These are phyloP conservation scores for Flaveria ramosissima DNA, from an alignment of 129 eudicot genomes.

Conservation along the genomic window DNA sequence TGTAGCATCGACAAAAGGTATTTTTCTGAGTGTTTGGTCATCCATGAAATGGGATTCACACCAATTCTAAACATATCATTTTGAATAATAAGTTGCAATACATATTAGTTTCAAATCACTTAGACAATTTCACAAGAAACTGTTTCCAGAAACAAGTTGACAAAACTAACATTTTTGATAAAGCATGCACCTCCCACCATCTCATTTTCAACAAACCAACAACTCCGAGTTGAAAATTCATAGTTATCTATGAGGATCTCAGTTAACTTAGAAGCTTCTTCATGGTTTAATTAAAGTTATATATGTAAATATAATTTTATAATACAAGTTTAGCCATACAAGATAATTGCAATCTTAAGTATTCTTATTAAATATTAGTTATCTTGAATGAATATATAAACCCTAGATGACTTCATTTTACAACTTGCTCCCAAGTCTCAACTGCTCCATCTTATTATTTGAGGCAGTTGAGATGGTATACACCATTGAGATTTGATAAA, in stretches of 20 bases:
- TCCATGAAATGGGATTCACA: slow-evolving; percentile 36
- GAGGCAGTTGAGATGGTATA: background rate
- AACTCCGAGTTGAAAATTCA: background rate
- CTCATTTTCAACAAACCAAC: background rate
- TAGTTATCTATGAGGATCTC: background rate
- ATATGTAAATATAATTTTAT: too few relatives aligned
- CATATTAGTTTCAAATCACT: too few relatives aligned
- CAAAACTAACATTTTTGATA: background rate
- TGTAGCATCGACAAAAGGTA: slow-evolving; percentile 18
- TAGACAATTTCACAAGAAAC: too few relatives aligned
- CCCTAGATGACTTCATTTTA: background rate
- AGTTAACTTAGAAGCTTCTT: background rate
- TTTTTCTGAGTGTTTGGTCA: slow-evolving; percentile 27
- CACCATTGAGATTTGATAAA: too few relatives aligned
- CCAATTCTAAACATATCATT: background rate
- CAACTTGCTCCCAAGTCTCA: background rate
- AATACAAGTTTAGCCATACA: too few relatives aligned
- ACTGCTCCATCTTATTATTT: background rate
- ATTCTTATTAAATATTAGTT: background rate
- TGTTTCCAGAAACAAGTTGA: background rate
- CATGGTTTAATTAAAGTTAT: background rate
- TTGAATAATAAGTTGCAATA: too few relatives aligned
- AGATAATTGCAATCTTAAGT: background rate
- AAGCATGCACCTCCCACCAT: background rate
- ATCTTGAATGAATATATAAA: background rate